Evolutionary conservation across 768 basidiomycete genomes (phyloP).

Genomic region (Termitomyces sp.): DNA sequence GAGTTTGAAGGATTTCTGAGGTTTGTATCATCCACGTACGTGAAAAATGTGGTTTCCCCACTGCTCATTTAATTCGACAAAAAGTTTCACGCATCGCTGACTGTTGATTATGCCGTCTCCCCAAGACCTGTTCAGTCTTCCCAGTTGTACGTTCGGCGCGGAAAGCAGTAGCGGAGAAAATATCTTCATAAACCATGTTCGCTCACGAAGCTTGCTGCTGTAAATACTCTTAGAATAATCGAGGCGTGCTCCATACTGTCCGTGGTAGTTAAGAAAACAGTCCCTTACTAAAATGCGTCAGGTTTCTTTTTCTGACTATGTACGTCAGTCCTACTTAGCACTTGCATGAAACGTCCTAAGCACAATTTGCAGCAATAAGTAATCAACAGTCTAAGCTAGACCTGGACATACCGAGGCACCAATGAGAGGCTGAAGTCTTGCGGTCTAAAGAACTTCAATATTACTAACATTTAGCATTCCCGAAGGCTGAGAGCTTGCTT

Average conservation of each 20-base stretch:
- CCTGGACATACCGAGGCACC: conserved; percentile 2
- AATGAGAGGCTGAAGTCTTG: not conserved
- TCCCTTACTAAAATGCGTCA: conserved; percentile 3
- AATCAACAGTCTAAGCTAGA: too few species aligned
- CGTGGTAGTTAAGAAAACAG: conserved; percentile 35
- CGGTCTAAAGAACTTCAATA: not conserved
- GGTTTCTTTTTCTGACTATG: too few species aligned
- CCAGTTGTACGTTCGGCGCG: conserved; percentile 36
- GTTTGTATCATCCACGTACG: conserved; percentile 20
- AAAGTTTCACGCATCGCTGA: too few species aligned
- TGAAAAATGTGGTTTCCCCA: conserved; percentile 37
- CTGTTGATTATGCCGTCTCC: too few species aligned
- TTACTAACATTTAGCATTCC: not conserved
- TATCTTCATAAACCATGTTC: conserved; percentile 26
- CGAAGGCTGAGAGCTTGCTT: not conserved
- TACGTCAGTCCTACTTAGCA: conserved; percentile 1
- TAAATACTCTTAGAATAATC: conserved; percentile 26
- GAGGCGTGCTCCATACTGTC: conserved; percentile 37
- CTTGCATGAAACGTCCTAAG: conserved; percentile 13
- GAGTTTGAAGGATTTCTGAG: conserved; percentile 18
- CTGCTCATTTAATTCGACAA: conserved; percentile 29
- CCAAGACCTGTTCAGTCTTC: conserved; percentile 31
- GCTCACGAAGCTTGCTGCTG: conserved; percentile 11
- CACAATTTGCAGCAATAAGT: too few species aligned
- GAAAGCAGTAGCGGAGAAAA: conserved; percentile 38